These are phyloP conservation scores for Leptomonas pyrrhocoris DNA, from an alignment of 208 protist genomes.

Conservation along the genomic window DNA sequence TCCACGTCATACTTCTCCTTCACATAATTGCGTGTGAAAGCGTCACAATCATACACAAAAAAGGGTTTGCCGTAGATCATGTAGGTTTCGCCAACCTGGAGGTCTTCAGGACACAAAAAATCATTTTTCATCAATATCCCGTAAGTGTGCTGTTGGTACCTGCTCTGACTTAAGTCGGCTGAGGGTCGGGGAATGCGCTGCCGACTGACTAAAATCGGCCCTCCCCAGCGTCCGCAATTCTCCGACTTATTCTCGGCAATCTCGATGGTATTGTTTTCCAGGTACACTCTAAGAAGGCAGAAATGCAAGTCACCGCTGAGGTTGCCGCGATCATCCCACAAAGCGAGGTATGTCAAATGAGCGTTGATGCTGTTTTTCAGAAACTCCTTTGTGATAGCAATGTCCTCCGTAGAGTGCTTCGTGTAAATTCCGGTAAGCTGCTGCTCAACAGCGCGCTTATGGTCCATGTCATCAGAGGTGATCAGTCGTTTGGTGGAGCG, in stretches of 20 bases:
- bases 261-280: conserved; percentile 85
- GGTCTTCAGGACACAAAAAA: conserved; percentile 77
- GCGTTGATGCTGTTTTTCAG: conserved; percentile 87
- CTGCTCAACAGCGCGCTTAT: conserved; percentile 81
- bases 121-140: conserved; percentile 86
- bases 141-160: conserved; percentile 88
- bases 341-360: conserved; percentile 82
- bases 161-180: conserved; percentile 47
- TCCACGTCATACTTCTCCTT: conserved; percentile 59
- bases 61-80: conserved; percentile 84
- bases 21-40: conserved; percentile 72
- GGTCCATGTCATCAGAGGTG: conserved; percentile 89
- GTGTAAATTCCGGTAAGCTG: conserved; percentile 88
- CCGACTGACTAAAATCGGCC: conserved; percentile 70
- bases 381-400: conserved; percentile 85
- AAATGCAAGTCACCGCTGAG: conserved; percentile 83
- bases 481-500: conserved; percentile 50
- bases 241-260: conserved; percentile 67
- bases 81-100: conserved; percentile 86
- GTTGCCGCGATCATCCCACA: conserved; percentile 90
- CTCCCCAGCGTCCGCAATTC: conserved; percentile 76
- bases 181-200: conserved; percentile 68
- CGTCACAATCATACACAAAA: conserved; percentile 84
- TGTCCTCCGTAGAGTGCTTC: conserved; percentile 87
- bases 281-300: conserved; percentile 72